phyloP scores from a whole-genome alignment of 805 yeast genomes.

The Candida golubevii region DNA sequence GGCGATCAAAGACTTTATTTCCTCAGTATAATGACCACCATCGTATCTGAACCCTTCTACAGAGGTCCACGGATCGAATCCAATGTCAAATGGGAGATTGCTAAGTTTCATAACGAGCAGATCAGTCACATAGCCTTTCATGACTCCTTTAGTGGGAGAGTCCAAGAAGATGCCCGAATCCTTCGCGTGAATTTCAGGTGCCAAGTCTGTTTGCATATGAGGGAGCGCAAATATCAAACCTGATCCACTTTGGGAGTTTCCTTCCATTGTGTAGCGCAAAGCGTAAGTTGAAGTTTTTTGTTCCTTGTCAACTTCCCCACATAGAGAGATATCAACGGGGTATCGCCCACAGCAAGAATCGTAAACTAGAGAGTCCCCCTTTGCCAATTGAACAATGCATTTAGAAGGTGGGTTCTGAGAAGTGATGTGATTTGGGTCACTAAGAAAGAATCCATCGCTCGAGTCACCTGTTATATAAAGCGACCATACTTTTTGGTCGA shows the following conservation, averaged over 20 bases:
- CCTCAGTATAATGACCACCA: conserved; percentile 23
- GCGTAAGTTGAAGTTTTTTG: conserved; percentile 24
- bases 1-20: conserved; percentile 34
- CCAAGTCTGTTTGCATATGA: conserved; percentile 44
- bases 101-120: conserved; percentile 39
- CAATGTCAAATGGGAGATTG: conserved; percentile 36
- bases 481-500: conserved; percentile 61
- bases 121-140: conserved; percentile 42
- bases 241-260: conserved; percentile 23
- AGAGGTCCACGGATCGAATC: conserved; percentile 56
- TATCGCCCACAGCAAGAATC: conserved; percentile 64
- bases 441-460: conserved; percentile 24
- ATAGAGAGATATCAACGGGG: conserved; percentile 44
- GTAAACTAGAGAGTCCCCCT: conserved; percentile 42
- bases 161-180: conserved; percentile 37
- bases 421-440: conserved; percentile 36
- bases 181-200: conserved; percentile 20
- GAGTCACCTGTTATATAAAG: conserved; percentile 50
- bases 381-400: conserved; percentile 52
- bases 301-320: conserved; percentile 30
- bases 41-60: conserved; percentile 11
- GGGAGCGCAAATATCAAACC: conserved; percentile 49
- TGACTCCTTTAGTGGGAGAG: conserved; percentile 48
- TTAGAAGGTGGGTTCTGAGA: conserved; percentile 20
- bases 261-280: conserved; percentile 27